Evolutionary conservation across 2,329 filamentous ascomycete species (phyloP).

Genomic region (Xylariaceae sp.): DNA sequence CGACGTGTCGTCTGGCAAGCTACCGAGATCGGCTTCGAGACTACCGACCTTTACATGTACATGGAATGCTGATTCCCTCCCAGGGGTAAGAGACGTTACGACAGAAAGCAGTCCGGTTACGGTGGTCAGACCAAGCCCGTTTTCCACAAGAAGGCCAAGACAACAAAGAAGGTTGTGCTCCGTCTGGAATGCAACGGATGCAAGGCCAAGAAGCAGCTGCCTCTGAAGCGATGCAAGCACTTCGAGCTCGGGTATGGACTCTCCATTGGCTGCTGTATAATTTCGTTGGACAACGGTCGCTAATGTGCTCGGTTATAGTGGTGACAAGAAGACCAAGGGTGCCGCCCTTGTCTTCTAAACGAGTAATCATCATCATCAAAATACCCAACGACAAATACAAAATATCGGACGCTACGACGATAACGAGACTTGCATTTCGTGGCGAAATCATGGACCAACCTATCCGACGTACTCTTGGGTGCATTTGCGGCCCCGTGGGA

Average conservation of each 20-base stretch:
- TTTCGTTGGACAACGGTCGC: neutral
- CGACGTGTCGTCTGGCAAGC: too few relatives aligned
- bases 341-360: conserved; percentile 95
- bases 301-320: conserved; percentile 49
- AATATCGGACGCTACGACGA: conserved; percentile 21
- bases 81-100: conserved; percentile 19
- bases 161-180: conserved; percentile 99
- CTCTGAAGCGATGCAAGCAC: conserved; percentile 99
- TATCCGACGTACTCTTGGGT: conserved; percentile 10
- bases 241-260: conserved; percentile 92
- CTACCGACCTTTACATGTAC: neutral
- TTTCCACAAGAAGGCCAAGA: conserved; percentile 99
- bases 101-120: conserved; percentile 17
- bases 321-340: conserved; percentile 99
- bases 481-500: conserved; percentile 5
- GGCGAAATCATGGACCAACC: conserved; percentile 16
- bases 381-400: conserved; percentile 11
- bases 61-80: conserved; percentile 2
- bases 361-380: conserved; percentile 5
- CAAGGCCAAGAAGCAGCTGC: conserved; percentile 97
- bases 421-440: conserved; percentile 20
- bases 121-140: conserved; percentile 99
- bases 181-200: conserved; percentile 95
- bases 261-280: neutral
- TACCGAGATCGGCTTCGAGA: neutral